Evolutionary conservation across 495 filamentous ascomycete genomes (phyloP).

Genomic region (Neurospora sp.): DNA sequence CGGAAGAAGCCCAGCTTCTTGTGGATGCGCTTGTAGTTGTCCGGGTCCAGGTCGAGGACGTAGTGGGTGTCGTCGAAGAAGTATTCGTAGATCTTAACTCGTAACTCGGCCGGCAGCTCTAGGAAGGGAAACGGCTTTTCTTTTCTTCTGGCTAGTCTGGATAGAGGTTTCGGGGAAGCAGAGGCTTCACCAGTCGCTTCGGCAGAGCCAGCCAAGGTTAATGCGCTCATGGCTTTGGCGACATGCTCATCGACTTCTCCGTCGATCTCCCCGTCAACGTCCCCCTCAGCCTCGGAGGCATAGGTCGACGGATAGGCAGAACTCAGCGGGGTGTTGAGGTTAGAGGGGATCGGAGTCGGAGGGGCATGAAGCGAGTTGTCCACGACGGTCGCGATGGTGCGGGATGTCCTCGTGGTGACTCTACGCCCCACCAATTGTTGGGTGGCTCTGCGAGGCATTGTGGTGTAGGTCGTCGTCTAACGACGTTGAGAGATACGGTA

Average conservation of each 20-base stretch:
- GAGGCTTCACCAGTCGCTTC: background rate
- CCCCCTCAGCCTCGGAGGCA: constrained; percentile 34
- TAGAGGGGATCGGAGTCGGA: constrained; percentile 25
- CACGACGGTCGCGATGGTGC: constrained; percentile 12
- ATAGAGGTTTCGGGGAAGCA: background rate
- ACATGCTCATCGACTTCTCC: constrained; percentile 23
- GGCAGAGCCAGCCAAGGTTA: constrained; percentile 19
- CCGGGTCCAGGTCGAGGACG: constrained; percentile 61
- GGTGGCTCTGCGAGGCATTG: constrained; percentile 24
- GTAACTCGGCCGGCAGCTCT: constrained; percentile 67
- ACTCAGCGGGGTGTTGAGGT: constrained; percentile 22
- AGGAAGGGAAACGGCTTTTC: constrained; percentile 59
- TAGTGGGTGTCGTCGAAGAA: constrained; percentile 42
- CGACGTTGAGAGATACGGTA: background rate
- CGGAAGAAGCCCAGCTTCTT: constrained; percentile 51
- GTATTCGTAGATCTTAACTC: constrained; percentile 56
- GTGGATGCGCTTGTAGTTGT: constrained; percentile 49
- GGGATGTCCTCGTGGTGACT: constrained; percentile 16
- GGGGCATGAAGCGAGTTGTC: background rate
- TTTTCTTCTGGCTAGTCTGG: background rate
- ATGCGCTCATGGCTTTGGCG: constrained; percentile 18
- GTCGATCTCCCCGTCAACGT: constrained; percentile 16
- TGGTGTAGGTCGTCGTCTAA: background rate
- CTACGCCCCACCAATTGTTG: background rate
- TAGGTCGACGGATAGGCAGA: constrained; percentile 33